Base-by-base conservation (phyloP, 148 eudicot species). In the Diospyros lotus region DNA sequence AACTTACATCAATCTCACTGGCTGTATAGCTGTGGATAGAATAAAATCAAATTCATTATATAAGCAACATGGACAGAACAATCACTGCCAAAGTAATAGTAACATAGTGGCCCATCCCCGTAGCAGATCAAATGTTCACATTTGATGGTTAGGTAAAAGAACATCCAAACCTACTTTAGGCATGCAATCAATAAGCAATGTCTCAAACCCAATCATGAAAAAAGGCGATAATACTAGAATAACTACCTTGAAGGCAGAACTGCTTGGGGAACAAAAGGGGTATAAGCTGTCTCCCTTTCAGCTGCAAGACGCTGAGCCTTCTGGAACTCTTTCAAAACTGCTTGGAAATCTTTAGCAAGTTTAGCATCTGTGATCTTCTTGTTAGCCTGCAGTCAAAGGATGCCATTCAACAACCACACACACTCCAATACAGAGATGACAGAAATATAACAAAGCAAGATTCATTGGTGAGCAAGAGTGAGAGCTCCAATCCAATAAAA, bases 271-370 rank as follows among this genome's bases (percentile, higher is more conserved):
- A 87, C 86, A 85, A 86, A 86, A 53, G 98, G 96, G 67, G 88
- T 68, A 76, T 93, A 90, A 64, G 96, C 86, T 50, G 98, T 87
- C 83, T 93, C 95, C 83, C 93, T 85, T 74, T 93, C 90, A 65
- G 96, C 98, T 41, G 98, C 93, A 82, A 93, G 88, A 55, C 93
- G 90, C 68, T 90, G 98, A 38, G 90, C 96, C 87, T 90, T 93
- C 53, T 89, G 98, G 72, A 86, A 93, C 79, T 93, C 98, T 79
- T 86, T 87, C 67, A 93, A 75, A 75, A 90, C 92, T 71, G 86
- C 84, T 81, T 90, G 92, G 72, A 89, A 93, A 77, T 93, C 98
- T 84, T 89, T 90, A 38, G 93, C 98, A 74, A 93, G 92, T 80
- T 90, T 93, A 38, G 96, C 96, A 85, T 90, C 98, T 41, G 92